phyloP scores from a whole-genome alignment of 2,329 filamentous ascomycete genomes.

The Penicillium hordei region DNA sequence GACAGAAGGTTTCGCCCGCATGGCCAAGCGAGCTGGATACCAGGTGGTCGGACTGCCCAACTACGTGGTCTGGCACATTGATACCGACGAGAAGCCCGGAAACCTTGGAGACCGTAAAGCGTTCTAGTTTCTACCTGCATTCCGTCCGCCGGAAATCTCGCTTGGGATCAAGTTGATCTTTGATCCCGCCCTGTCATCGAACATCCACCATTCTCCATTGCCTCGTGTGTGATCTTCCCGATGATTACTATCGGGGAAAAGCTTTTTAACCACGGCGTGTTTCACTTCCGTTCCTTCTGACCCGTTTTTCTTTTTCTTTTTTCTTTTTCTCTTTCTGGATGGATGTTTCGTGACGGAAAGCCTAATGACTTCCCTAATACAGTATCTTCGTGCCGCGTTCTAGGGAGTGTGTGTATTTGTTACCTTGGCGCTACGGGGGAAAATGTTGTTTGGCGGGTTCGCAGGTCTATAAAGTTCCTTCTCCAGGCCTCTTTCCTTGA shows the following conservation, averaged over 20 bases:
- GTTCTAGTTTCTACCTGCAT: slow-evolving; percentile 28
- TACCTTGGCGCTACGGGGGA: slow-evolving; percentile 40
- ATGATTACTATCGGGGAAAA: not conserved
- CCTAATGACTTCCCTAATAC: slow-evolving; percentile 39
- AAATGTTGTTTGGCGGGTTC: slow-evolving; percentile 35
- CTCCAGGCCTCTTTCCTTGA: slow-evolving; percentile 20
- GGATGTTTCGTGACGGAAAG: slow-evolving; percentile 29
- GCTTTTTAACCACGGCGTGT: slow-evolving; percentile 1
- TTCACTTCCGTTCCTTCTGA: slow-evolving; percentile 20
- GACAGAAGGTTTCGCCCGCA: slow-evolving; percentile 97
- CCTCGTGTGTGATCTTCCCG: slow-evolving; percentile 1
- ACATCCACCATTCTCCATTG: slow-evolving; percentile 17
- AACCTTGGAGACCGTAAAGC: slow-evolving; percentile 56
- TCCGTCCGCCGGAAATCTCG: slow-evolving; percentile 12
- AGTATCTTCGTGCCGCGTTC: slow-evolving; percentile 33
- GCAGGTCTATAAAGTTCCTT: slow-evolving; percentile 29
- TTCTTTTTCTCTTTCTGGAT: slow-evolving; percentile 14
- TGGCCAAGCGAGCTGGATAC: slow-evolving; percentile 95
- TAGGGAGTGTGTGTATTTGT: slow-evolving; percentile 32
- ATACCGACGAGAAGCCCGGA: slow-evolving; percentile 90
- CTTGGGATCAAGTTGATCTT: slow-evolving; percentile 23
- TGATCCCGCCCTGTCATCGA: slow-evolving; percentile 20
- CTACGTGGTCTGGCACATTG: slow-evolving; percentile 98
- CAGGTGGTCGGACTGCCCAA: slow-evolving; percentile 90
- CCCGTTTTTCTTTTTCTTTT: slow-evolving; percentile 15